Percentiles rank a stretch among this genome's conserved stretches.
Conservation (phyloP, 176 grass and related monocot genomes). For the Pontederia paniculata region DNA sequence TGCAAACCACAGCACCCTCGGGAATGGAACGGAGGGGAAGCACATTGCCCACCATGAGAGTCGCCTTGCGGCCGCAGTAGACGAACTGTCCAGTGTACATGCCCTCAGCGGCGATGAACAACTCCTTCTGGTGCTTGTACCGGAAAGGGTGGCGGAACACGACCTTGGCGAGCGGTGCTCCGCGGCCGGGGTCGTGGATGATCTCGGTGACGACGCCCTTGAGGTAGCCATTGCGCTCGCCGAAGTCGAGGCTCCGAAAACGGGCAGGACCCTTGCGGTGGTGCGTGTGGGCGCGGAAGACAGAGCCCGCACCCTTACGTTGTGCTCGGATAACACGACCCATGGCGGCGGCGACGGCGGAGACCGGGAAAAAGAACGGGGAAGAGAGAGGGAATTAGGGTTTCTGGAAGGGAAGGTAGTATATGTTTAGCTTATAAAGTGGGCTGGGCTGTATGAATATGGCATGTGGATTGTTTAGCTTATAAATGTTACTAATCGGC, state of each 20-base stretch:
- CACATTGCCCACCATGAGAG: constrained; percentile 77
- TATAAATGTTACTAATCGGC: no score
- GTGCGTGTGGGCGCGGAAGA: constrained; percentile 95
- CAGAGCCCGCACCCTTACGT: constrained; percentile 85
- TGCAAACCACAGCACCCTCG: constrained; percentile 82
- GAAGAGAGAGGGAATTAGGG: not conserved
- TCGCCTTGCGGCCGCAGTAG: constrained; percentile 88
- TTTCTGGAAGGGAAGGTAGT: not conserved
- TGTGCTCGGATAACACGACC: constrained; percentile 89
- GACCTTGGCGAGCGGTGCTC: constrained; percentile 73
- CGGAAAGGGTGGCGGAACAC: constrained; percentile 90
- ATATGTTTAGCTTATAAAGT: not conserved
- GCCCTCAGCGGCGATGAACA: constrained; percentile 84
- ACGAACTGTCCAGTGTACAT: constrained; percentile 94
- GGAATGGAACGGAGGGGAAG: constrained; percentile 64
- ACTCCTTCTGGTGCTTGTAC: constrained; percentile 95
- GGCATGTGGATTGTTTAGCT: no score
- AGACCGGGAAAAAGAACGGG: not conserved
- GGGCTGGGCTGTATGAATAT: no score
- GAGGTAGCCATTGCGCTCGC: constrained; percentile 90
- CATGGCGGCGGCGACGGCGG: constrained; percentile 24
- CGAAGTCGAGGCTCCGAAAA: constrained; percentile 83
- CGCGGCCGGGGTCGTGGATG: constrained; percentile 83
- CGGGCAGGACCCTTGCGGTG: constrained; percentile 89
- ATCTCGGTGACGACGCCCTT: constrained; percentile 86